Evolutionary conservation across 129 eudicot species (phyloP).

Genomic region (Scalesia atractyloides): DNA sequence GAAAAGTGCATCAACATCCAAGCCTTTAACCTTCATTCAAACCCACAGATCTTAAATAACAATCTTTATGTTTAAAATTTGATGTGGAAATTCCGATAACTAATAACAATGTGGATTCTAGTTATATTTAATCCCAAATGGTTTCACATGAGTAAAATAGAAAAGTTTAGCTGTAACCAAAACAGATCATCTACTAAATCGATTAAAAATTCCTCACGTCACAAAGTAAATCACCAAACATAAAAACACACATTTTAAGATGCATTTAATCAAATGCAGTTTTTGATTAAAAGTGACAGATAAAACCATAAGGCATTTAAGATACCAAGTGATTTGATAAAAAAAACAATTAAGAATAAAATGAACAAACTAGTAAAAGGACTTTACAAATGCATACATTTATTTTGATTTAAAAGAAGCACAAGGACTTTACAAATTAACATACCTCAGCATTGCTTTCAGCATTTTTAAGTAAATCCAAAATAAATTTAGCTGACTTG

Average conservation of each 20-base stretch:
- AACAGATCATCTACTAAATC: neutral
- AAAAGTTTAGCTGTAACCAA: neutral
- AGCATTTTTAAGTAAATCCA: slow-evolving; percentile 52
- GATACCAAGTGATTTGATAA: neutral
- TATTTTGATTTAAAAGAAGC: neutral
- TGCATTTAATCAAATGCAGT: neutral
- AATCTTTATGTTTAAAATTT: neutral
- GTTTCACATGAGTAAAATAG: neutral
- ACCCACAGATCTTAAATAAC: neutral
- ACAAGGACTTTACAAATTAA: neutral
- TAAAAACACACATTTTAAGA: neutral
- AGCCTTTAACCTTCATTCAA: slow-evolving; percentile 23
- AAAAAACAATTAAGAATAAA: neutral
- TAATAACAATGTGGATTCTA: neutral
- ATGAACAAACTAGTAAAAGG: neutral
- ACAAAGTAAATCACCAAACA: neutral
- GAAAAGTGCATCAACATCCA: slow-evolving; percentile 30
- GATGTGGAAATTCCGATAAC: neutral
- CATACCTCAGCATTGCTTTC: slow-evolving; percentile 55
- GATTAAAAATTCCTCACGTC: neutral
- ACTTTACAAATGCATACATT: neutral
- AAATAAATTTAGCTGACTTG: slow-evolving; percentile 46
- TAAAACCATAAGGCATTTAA: neutral
- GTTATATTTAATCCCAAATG: neutral
- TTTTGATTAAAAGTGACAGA: neutral